These are phyloP conservation scores for Amorphotheca resinae DNA, from an alignment of 495 filamentous ascomycete genomes.

Conservation along the genomic window DNA sequence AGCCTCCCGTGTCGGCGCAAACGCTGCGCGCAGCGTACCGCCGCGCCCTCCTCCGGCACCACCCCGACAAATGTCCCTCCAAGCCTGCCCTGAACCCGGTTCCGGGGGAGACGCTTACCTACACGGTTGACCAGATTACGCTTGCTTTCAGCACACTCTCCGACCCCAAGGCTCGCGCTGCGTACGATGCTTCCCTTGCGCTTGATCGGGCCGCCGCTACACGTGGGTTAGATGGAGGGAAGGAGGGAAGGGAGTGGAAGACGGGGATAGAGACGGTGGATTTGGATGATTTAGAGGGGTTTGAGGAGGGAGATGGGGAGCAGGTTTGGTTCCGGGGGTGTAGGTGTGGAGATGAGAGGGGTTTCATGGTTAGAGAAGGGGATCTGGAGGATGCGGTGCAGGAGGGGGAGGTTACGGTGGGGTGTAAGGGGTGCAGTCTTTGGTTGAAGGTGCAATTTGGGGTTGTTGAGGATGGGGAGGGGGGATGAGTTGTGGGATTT, in stretches of 20 bases:
- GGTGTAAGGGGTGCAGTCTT: conserved; percentile 71
- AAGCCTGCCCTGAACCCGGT: background rate
- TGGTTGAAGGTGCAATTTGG: conserved; percentile 68
- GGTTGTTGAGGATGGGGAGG: conserved; percentile 36
- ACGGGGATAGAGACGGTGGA: conserved; percentile 72
- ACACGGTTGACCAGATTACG: conserved; percentile 63
- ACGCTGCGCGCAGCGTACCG: conserved; percentile 65
- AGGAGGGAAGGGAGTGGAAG: conserved; percentile 31
- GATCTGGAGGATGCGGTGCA: conserved; percentile 53
- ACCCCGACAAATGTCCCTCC: conserved; percentile 56
- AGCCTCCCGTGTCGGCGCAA: conserved; percentile 14
- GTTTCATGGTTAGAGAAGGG: conserved; percentile 54
- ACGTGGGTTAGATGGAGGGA: background rate
- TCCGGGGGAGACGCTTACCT: background rate
- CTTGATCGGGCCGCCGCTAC: background rate
- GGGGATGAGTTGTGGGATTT: no score
- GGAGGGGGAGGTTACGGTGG: conserved; percentile 56
- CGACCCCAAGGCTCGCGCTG: conserved; percentile 38
- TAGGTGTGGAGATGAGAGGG: conserved; percentile 67
- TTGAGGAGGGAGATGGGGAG: conserved; percentile 29
- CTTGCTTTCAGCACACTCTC: conserved; percentile 61
- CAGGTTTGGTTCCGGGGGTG: conserved; percentile 54
- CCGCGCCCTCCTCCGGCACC: conserved; percentile 61
- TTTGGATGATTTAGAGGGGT: conserved; percentile 59
- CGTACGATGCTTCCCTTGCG: conserved; percentile 42